Evolutionary conservation across 306 rosid species (phyloP).

Genomic region (Quercus bicolor): DNA sequence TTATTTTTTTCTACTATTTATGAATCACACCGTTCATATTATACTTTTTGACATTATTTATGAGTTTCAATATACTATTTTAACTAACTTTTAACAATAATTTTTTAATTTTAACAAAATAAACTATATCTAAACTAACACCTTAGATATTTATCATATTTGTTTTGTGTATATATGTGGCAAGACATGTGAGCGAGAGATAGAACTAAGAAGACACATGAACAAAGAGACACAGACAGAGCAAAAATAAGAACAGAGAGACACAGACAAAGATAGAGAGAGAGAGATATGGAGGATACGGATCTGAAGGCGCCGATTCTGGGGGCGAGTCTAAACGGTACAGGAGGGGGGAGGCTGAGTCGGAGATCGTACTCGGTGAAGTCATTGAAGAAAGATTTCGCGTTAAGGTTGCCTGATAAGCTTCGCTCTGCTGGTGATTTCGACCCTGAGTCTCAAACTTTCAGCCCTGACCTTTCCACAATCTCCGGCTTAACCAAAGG

Average conservation of each 20-base stretch:
- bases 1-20: too few species aligned
- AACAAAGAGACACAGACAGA: too few species aligned
- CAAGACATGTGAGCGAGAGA: too few species aligned
- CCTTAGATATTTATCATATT: too few species aligned
- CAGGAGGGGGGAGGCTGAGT: conserved; percentile 23
- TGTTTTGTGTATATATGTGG: too few species aligned
- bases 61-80: fast-evolving
- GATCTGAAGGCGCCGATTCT: conserved; percentile 25
- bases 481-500: conserved; percentile 31
- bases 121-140: fast-evolving
- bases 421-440: conserved; percentile 12
- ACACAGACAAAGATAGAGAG: not conserved
- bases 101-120: too few species aligned
- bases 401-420: conserved; percentile 34
- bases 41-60: fast-evolving
- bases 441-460: conserved; percentile 28
- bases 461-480: conserved; percentile 26
- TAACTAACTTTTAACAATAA: fast-evolving
- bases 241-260: too few species aligned
- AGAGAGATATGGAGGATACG: conserved; percentile 26
- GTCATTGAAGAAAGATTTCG: conserved; percentile 40
- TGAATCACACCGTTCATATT: fast-evolving
- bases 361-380: conserved; percentile 37
- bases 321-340: not conserved
- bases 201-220: too few species aligned